Evolutionary conservation across 805 yeast genomes (phyloP), one percentile per base, ranked within the genome.

Genomic region (Metschnikowia lochheadii): DNA sequence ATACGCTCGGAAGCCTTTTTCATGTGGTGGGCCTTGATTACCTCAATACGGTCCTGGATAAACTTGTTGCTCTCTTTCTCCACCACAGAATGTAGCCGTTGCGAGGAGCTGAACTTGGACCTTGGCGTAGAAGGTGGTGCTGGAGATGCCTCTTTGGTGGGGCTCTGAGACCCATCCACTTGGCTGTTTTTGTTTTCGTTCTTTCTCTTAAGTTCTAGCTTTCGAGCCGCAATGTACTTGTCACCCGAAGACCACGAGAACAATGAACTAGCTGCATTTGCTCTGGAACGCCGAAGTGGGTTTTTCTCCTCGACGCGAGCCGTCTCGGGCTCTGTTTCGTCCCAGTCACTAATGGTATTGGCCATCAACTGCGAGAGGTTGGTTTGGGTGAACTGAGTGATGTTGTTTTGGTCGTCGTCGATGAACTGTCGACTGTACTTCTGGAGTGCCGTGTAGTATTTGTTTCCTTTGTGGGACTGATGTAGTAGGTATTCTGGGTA

Each of bases 181-280:
- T 26, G 38, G 23, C 33, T 29, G 40, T 38, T 23, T 26, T 26
- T 29, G 17, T 23, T 15, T 20, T 38, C 38, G 15, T 33, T 48
- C 37, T 35, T 50, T 21, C 31, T 36, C 50, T 54, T 61, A 18
- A 67, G 53, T 42, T 67, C 69, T 31, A 54, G 50, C 50, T 64
- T 66, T 31, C 76, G 58, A 1, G 64, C 63, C 21, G 63, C 65
- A 10, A 73, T 65, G 50, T 71, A 70, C 10, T 65, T 62, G 44
- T 73, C 78, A 31, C 70, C 67, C 1, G 77, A 70, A 15, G 76
- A 70, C 78, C 78, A 73, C 45, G 68, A 62, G 50, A 73, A 73
- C 36, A 73, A 61, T n/a, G 70, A 63, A 52, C 64, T 72, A 20
- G 73, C 63, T 2, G 46, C 52, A 18, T 47, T 45, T 17, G 47